These are phyloP conservation scores for Pseudonectria buxi DNA, from an alignment of 2,329 filamentous ascomycete species.

Conservation along the genomic window DNA sequence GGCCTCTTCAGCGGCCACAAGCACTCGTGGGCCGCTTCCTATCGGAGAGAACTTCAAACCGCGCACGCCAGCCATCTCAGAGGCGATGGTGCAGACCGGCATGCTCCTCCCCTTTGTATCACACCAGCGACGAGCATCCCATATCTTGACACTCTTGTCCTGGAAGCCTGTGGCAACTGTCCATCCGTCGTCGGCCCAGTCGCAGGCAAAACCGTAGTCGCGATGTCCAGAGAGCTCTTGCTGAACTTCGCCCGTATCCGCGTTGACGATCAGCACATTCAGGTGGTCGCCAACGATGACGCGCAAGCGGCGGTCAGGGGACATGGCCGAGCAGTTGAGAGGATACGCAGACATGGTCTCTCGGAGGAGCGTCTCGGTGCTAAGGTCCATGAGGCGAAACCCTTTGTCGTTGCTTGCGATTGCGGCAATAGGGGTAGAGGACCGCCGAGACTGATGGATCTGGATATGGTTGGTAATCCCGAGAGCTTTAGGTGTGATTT, in stretches of 20 bases:
- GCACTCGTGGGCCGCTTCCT: constrained; percentile 58
- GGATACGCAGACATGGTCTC: constrained; percentile 49
- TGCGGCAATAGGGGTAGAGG: constrained; percentile 46
- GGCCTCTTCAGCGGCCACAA: constrained; percentile 69
- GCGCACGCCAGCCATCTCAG: constrained; percentile 62
- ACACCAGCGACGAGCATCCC: constrained; percentile 67
- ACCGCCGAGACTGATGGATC: constrained; percentile 47
- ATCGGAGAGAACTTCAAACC: constrained; percentile 65
- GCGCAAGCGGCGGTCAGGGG: constrained; percentile 64
- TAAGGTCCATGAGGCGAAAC: constrained; percentile 53
- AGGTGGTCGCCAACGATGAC: constrained; percentile 65
- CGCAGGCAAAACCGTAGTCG: constrained; percentile 70
- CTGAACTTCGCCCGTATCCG: constrained; percentile 55
- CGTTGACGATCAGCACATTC: constrained; percentile 60
- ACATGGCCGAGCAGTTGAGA: constrained; percentile 67
- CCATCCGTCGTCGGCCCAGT: constrained; percentile 72
- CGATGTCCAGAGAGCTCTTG: constrained; percentile 56
- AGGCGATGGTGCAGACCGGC: constrained; percentile 49
- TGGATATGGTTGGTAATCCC: constrained; percentile 62
- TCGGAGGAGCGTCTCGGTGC: constrained; percentile 51
- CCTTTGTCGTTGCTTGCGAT: constrained; percentile 58
- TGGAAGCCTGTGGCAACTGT: constrained; percentile 72
- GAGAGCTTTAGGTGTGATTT: constrained; percentile 40
- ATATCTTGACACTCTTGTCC: constrained; percentile 66
- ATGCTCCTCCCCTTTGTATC: constrained; percentile 40